Evolutionary conservation across 345 rosid species (phyloP).

Genomic region (Pseudoturritis turrita): DNA sequence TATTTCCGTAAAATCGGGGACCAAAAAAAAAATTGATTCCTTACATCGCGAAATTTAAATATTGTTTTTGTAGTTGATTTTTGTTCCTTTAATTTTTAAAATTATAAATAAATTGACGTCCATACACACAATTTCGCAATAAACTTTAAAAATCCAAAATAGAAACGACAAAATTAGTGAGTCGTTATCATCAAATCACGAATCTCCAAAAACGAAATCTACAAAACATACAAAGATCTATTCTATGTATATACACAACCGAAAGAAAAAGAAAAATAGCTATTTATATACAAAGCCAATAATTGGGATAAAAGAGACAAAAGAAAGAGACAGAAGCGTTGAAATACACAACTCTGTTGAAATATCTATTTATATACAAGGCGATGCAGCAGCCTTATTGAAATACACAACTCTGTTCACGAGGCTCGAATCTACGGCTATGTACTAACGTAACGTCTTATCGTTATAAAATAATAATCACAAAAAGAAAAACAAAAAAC

Average conservation of each 20-base stretch:
- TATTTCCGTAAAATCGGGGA: no score
- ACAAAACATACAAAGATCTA: background rate
- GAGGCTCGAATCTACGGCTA: background rate
- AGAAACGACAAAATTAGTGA: background rate
- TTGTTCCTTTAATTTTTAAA: background rate
- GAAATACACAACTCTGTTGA: background rate
- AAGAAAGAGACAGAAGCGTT: background rate
- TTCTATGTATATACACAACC: no score
- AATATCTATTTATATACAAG: no score
- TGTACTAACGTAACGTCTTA: background rate
- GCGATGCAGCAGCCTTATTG: background rate
- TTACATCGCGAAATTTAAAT: no score
- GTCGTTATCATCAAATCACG: conserved; percentile 5
- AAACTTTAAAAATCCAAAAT: background rate
- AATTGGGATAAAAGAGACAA: conserved; percentile 14
- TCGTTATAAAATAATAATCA: no score
- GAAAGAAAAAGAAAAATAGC: no score
- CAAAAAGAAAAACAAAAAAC: background rate
- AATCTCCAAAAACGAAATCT: background rate
- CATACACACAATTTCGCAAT: background rate
- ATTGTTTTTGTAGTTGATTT: background rate
- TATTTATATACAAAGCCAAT: no score
- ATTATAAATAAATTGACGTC: background rate
- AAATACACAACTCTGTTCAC: background rate
- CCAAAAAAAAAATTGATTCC: no score